These are phyloP conservation scores for Talaromyces sp. DNA, from an alignment of 2,329 filamentous ascomycete species.

Conservation along the genomic window DNA sequence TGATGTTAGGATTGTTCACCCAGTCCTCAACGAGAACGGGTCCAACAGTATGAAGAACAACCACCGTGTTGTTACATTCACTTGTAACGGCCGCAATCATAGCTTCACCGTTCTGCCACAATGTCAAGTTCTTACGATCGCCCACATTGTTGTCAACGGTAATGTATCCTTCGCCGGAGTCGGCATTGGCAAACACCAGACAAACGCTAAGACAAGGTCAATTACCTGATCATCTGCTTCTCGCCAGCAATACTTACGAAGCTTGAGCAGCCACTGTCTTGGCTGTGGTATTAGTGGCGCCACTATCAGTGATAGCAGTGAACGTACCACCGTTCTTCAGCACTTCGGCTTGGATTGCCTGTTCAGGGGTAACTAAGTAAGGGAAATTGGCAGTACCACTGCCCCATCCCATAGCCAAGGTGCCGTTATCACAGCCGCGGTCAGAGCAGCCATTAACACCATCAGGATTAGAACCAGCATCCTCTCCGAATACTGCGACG, in stretches of 20 bases:
- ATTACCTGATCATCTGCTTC: not conserved
- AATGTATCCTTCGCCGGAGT: slow-evolving; percentile 84
- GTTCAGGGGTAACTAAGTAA: slow-evolving; percentile 58
- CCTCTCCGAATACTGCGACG: slow-evolving; percentile 72
- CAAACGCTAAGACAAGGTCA: slow-evolving; percentile 36
- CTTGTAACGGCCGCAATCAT: slow-evolving; percentile 76
- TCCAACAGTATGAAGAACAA: slow-evolving; percentile 81
- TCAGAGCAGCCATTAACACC: slow-evolving; percentile 77
- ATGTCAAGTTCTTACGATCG: slow-evolving; percentile 85
- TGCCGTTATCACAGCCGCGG: slow-evolving; percentile 57
- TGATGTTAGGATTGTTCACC: slow-evolving; percentile 60
- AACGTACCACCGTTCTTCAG: slow-evolving; percentile 63
- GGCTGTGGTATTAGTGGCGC: slow-evolving; percentile 47
- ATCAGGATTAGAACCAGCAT: slow-evolving; percentile 67
- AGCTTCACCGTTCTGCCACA: slow-evolving; percentile 77
- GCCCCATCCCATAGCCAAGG: slow-evolving; percentile 60
- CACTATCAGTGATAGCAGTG: slow-evolving; percentile 55
- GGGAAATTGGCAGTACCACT: slow-evolving; percentile 58
- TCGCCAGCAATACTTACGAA: slow-evolving; percentile 21
- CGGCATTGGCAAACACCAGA: slow-evolving; percentile 84
- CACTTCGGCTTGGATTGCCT: slow-evolving; percentile 62
- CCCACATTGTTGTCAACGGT: slow-evolving; percentile 75
- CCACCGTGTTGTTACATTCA: slow-evolving; percentile 79
- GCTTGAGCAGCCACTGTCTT: slow-evolving; percentile 47
- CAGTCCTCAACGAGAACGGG: slow-evolving; percentile 68